Conservation (phyloP, 441 rosid genomes). For the Daphne laureola region DNA sequence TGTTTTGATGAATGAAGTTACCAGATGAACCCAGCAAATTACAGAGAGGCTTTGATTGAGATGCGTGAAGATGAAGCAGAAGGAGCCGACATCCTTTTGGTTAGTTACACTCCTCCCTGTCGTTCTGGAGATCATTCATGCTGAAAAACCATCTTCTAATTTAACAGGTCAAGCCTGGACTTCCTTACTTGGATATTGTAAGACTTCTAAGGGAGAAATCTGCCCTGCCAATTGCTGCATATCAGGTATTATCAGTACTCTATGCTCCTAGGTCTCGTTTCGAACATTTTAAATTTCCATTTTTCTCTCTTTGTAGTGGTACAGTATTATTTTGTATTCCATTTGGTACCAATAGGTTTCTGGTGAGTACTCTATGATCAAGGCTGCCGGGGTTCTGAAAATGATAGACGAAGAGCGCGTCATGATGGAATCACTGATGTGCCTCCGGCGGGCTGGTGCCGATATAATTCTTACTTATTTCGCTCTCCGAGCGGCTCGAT, state of each 20-base stretch:
- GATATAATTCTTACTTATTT: slow-evolving; percentile 88
- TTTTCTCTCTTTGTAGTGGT: not conserved
- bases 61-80: slow-evolving; percentile 85
- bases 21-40: slow-evolving; percentile 97
- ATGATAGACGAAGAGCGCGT: slow-evolving; percentile 97
- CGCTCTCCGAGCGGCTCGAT: slow-evolving; percentile 87
- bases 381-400: slow-evolving; percentile 82
- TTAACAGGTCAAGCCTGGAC: slow-evolving; percentile 89
- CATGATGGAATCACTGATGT: slow-evolving; percentile 93
- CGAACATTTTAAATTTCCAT: not conserved
- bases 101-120: slow-evolving; percentile 21
- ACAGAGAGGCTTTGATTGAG: slow-evolving; percentile 87
- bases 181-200: slow-evolving; percentile 91
- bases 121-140: slow-evolving; percentile 5
- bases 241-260: slow-evolving; percentile 47
- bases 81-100: slow-evolving; percentile 98
- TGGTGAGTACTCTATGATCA: slow-evolving; percentile 97
- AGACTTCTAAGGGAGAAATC: slow-evolving; percentile 80
- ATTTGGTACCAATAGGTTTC: slow-evolving; percentile 50
- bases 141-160: slow-evolving; percentile 17
- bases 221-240: slow-evolving; percentile 87
- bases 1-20: slow-evolving; percentile 45
- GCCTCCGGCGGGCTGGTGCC: slow-evolving; percentile 89
- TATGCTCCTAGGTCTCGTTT: not conserved
- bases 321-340: not conserved